Conservation (phyloP, 805 yeast genomes). For the Sugiyamaella valdiviana region DNA sequence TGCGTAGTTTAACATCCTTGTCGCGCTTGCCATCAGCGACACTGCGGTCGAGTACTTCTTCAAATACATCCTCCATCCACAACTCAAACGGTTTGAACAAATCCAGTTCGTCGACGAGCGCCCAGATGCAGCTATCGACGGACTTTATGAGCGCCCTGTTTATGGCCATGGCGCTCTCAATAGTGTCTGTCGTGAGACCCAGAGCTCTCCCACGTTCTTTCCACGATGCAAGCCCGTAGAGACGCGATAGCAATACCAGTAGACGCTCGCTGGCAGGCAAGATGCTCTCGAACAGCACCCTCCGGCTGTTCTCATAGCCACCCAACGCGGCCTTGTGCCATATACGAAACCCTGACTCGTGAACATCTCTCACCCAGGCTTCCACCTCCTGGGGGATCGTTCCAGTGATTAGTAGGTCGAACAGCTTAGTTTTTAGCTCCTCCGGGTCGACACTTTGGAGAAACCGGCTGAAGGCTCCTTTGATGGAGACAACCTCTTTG, state of each 20-base stretch:
- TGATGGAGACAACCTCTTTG: slow-evolving; percentile 28
- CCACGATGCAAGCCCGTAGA: slow-evolving; percentile 43
- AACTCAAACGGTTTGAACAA: slow-evolving; percentile 15
- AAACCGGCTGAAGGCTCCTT: slow-evolving; percentile 6
- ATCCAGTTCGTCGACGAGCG: slow-evolving; percentile 15
- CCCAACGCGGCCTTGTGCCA: slow-evolving; percentile 41
- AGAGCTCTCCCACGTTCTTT: slow-evolving; percentile 22
- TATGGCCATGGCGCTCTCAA: slow-evolving; percentile 6
- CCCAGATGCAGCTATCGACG: slow-evolving; percentile 12
- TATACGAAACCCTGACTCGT: slow-evolving; percentile 49
- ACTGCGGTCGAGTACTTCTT: slow-evolving; percentile 13
- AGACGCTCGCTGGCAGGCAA: slow-evolving; percentile 46
- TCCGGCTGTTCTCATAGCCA: slow-evolving; percentile 41
- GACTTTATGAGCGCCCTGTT: slow-evolving; percentile 7
- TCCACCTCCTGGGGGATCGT: slow-evolving; percentile 38
- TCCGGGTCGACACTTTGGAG: background rate
- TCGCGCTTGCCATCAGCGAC: slow-evolving; percentile 9
- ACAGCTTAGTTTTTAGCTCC: slow-evolving; percentile 27
- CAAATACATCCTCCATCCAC: slow-evolving; percentile 21
- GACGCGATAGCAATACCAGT: slow-evolving; percentile 38
- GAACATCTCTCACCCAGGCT: slow-evolving; percentile 49
- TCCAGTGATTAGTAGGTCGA: slow-evolving; percentile 45
- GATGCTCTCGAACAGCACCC: slow-evolving; percentile 39
- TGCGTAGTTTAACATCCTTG: slow-evolving; percentile 13
- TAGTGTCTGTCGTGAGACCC: slow-evolving; percentile 13